Conservation (phyloP, 768 basidiomycete species). For the Rhodotorula sphaerocarpa region DNA sequence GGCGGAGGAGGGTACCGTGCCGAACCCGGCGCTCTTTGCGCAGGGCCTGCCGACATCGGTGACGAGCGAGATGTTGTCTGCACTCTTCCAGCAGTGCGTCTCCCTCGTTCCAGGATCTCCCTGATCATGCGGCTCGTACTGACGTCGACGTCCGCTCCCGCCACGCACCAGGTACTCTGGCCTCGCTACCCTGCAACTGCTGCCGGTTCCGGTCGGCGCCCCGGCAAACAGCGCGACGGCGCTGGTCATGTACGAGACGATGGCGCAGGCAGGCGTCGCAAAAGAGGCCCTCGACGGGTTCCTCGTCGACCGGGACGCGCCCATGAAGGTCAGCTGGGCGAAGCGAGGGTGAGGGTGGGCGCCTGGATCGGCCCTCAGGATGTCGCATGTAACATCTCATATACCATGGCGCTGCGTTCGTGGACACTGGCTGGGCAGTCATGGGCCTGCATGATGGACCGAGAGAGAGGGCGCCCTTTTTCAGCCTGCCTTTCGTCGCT, state of each 20-base stretch:
- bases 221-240: conserved; percentile 61
- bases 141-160: conserved; percentile 4
- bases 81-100: conserved; percentile 84
- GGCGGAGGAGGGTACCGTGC: conserved; percentile 48
- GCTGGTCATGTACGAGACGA: conserved; percentile 66
- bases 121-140: too few species aligned
- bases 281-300: conserved; percentile 78
- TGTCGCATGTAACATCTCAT: too few species aligned
- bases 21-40: conserved; percentile 54
- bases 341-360: not conserved
- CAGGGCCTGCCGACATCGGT: conserved; percentile 86
- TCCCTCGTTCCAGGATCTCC: not conserved
- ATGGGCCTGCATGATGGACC: too few species aligned
- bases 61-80: conserved; percentile 72
- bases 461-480: too few species aligned
- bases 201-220: conserved; percentile 45
- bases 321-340: conserved; percentile 66
- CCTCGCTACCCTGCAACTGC: conserved; percentile 63
- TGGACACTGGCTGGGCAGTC: too few species aligned
- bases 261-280: conserved; percentile 65
- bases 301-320: conserved; percentile 74
- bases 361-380: not conserved
- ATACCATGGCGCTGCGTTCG: too few species aligned
- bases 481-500: too few species aligned
- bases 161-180: conserved; percentile 62